Evolutionary conservation across 371 early-diverging fungal species (phyloP).

Genomic region (Actinomortierella ambigua): DNA sequence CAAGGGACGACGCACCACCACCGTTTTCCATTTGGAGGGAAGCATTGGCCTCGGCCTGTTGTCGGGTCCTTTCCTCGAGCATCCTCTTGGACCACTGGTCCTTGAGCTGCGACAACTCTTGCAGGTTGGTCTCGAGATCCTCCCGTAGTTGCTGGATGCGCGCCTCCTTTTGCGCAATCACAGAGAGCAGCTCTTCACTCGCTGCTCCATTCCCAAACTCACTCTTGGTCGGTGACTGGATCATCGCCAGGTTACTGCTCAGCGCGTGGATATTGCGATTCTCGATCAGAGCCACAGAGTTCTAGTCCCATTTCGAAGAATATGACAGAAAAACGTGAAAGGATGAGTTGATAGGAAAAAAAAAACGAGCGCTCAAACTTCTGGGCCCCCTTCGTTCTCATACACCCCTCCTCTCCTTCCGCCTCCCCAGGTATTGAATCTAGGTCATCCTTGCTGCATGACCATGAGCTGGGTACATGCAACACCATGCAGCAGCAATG

Average conservation of each 20-base stretch:
- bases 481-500: no score
- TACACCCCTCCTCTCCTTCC: no score
- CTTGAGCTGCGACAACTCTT: conserved; percentile 40
- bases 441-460: no score
- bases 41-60: conserved; percentile 41
- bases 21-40: conserved; percentile 37
- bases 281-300: conserved; percentile 35
- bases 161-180: conserved; percentile 46
- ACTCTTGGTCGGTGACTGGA: conserved; percentile 34
- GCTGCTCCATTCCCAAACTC: conserved; percentile 29
- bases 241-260: conserved; percentile 47
- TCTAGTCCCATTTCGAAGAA: conserved; percentile 8
- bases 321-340: no score
- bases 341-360: no score
- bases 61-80: conserved; percentile 37
- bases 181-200: conserved; percentile 32
- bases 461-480: no score
- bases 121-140: conserved; percentile 34
- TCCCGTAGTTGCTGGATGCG: conserved; percentile 40
- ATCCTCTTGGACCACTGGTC: conserved; percentile 47
- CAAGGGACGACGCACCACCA: conserved; percentile 17
- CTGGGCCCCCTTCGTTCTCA: no score
- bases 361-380: no score
- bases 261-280: conserved; percentile 34
- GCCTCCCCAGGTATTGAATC: no score